Evolutionary conservation across 2,329 filamentous ascomycete species (phyloP), one percentile per base, ranked within the genome.

Genomic region (Fusarium nurragi): DNA sequence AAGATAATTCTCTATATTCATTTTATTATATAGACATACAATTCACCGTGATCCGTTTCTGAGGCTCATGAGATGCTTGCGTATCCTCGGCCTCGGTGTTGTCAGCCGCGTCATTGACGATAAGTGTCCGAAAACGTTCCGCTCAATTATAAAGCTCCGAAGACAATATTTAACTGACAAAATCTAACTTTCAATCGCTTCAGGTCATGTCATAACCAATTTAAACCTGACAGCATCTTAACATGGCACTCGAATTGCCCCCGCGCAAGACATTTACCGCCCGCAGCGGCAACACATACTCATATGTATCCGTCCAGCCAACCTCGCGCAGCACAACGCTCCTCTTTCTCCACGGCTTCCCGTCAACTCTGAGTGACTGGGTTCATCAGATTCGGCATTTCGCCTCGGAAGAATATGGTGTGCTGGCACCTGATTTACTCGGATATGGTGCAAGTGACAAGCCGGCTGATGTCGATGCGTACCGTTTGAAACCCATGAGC

Each of bases 321-420:
- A 58, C 49, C 1, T 23, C 60, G 2, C 49, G 39, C 8, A 53
- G 67, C 9, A 63, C 72, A 6, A 81, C 80, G 0, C 68, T 84
- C 5, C 71, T 85, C 14, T 75, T 84, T 52, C 74, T 84, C 13
- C 83, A 84, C 60, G 81, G 82, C 30, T 82, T 83, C 46, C 81
- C 82, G 25, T 82, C 80, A 6, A 79, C 78, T 32, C 73, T 76
- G 13, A 71, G 75, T 30, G 81, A 84, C 71, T 84, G 81, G 78
- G 54, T 71, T 5, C 66, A 74, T 50, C 79, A 82, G 52, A 71
- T 80, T 6, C 36, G 53, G 0, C 60, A 75, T 52, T 76, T 83
- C 46, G 62, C 70, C 1, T 49, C 69, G 0, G 30, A 58, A 3
- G 80, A 79, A 2, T 79, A 82, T 52, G 81, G 82, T 0, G 67